phyloP scores from a whole-genome alignment of 2,329 filamentous ascomycete species.

The Microsporum canis region DNA sequence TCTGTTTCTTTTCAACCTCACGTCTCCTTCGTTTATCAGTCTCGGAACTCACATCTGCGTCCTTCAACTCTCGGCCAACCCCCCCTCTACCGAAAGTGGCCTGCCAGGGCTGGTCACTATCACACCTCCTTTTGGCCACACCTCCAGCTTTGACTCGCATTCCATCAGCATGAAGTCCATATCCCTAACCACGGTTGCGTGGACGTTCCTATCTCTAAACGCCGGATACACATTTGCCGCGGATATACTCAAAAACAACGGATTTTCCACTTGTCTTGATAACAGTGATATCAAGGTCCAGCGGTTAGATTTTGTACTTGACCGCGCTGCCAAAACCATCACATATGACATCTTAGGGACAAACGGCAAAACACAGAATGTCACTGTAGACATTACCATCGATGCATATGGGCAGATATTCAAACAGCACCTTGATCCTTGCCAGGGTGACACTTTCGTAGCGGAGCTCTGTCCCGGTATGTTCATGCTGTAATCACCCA shows the following conservation, averaged over 20 bases:
- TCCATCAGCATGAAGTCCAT: background rate
- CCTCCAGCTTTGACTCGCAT: background rate
- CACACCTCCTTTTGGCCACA: background rate
- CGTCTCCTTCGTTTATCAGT: background rate
- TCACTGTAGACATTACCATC: slow-evolving; percentile 63
- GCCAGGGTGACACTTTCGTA: slow-evolving; percentile 55
- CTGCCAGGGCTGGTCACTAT: background rate
- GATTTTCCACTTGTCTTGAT: slow-evolving; percentile 61
- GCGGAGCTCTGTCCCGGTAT: slow-evolving; percentile 68
- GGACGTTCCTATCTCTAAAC: background rate
- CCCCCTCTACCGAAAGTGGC: background rate
- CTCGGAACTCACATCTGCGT: background rate
- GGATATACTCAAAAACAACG: slow-evolving; percentile 69
- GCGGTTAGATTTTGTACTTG: slow-evolving; percentile 65
- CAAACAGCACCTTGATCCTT: slow-evolving; percentile 71
- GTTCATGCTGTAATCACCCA: slow-evolving; percentile 21
- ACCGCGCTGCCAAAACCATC: slow-evolving; percentile 60
- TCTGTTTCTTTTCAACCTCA: background rate
- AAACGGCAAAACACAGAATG: slow-evolving; percentile 63
- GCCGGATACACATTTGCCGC: slow-evolving; percentile 2
- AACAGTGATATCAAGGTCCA: slow-evolving; percentile 55
- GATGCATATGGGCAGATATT: slow-evolving; percentile 78
- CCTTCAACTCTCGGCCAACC: background rate
- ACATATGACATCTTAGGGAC: slow-evolving; percentile 72
- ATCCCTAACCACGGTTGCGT: background rate